phyloP scores from a whole-genome alignment of 495 filamentous ascomycete species.

The Hypoxylon crocopeplum region DNA sequence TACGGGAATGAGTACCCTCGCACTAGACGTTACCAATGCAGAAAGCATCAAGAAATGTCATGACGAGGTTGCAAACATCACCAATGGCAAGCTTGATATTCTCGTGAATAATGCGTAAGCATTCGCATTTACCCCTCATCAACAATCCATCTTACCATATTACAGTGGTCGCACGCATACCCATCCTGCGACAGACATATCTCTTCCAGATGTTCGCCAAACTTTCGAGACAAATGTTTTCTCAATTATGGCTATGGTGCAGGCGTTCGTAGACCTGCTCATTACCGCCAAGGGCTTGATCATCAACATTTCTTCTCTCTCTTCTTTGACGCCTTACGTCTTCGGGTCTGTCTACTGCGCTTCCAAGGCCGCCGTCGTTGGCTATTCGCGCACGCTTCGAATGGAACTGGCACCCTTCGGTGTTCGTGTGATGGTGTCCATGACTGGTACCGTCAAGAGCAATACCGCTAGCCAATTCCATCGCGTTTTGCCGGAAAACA shows the following conservation, averaged over 20 bases:
- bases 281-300: slow-evolving; percentile 60
- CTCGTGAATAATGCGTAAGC: slow-evolving; percentile 72
- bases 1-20: slow-evolving; percentile 55
- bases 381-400: slow-evolving; percentile 59
- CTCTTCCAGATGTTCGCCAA: slow-evolving; percentile 55
- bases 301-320: slow-evolving; percentile 61
- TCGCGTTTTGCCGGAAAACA: slow-evolving; percentile 47
- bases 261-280: slow-evolving; percentile 61
- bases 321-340: slow-evolving; percentile 52
- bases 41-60: slow-evolving; percentile 58
- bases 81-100: slow-evolving; percentile 64
- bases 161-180: slow-evolving; percentile 57
- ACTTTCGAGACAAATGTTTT: slow-evolving; percentile 72
- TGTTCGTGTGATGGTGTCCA: slow-evolving; percentile 60
- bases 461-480: slow-evolving; percentile 50
- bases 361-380: slow-evolving; percentile 59
- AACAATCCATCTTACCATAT: background rate
- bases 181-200: slow-evolving; percentile 60
- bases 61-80: slow-evolving; percentile 55
- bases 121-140: background rate
- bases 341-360: slow-evolving; percentile 61
- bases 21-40: slow-evolving; percentile 58
- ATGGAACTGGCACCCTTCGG: slow-evolving; percentile 62
- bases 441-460: slow-evolving; percentile 57
- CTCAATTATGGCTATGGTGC: slow-evolving; percentile 60